Conservation (phyloP, 805 yeast genomes). For the Cyberlindnera sargentensis region DNA sequence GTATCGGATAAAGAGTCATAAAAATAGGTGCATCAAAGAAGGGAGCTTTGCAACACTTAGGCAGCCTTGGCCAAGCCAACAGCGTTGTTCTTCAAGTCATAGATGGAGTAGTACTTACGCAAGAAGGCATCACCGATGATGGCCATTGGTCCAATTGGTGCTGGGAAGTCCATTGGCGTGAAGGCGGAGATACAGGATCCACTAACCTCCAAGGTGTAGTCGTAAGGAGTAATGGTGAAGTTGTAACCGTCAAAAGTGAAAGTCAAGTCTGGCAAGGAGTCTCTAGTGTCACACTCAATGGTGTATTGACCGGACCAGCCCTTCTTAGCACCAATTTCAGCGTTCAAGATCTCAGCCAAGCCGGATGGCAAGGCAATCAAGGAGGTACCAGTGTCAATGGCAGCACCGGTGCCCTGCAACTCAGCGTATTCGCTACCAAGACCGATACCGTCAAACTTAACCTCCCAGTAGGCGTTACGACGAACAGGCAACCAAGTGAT, state of each 20-base stretch:
- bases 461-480: slow-evolving; percentile 99
- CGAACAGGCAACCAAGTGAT: slow-evolving; percentile 95
- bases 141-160: slow-evolving; percentile 93
- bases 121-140: slow-evolving; percentile 96
- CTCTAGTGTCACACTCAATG: slow-evolving; percentile 84
- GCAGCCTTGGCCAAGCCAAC: slow-evolving; percentile 85
- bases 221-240: slow-evolving; percentile 84
- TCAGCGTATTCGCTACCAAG: slow-evolving; percentile 89
- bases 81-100: slow-evolving; percentile 84
- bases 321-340: slow-evolving; percentile 95
- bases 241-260: slow-evolving; percentile 85
- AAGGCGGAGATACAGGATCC: slow-evolving; percentile 96
- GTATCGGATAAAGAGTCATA: too few relatives aligned
- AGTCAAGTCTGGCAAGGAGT: slow-evolving; percentile 81
- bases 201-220: slow-evolving; percentile 88
- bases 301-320: slow-evolving; percentile 97
- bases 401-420: slow-evolving; percentile 84
- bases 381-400: slow-evolving; percentile 98
- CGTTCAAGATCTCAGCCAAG: slow-evolving; percentile 88
- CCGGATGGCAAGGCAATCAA: slow-evolving; percentile 92
- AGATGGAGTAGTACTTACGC: slow-evolving; percentile 89
- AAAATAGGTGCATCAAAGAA: too few relatives aligned
- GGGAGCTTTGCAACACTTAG: neutral
- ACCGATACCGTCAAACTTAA: slow-evolving; percentile 81
- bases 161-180: slow-evolving; percentile 96